phyloP scores from a whole-genome alignment of 139 green algal species.

The Gonium pectorale region DNA sequence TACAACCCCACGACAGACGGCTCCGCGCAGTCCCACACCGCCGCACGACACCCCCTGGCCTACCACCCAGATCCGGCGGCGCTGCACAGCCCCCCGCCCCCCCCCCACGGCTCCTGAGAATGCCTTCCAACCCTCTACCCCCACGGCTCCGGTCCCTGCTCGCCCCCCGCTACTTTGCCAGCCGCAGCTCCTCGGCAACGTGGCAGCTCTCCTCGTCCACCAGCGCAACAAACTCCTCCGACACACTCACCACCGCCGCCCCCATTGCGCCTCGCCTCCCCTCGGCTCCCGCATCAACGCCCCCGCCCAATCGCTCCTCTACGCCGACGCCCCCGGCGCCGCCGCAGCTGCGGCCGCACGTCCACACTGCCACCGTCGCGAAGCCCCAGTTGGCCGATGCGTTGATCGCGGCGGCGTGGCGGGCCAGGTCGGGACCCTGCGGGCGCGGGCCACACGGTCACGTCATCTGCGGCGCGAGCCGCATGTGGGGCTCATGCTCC shows the following conservation, averaged over 20 bases:
- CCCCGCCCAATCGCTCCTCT: not conserved
- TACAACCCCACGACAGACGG: no score
- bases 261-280: not conserved
- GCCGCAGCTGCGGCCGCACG: conserved; percentile 52
- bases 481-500: no score
- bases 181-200: conserved; percentile 15
- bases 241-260: conserved; percentile 10
- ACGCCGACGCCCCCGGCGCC: not conserved
- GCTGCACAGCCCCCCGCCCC: no score
- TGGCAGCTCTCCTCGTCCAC: conserved; percentile 66
- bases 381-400: conserved; percentile 72
- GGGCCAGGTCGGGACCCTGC: conserved; percentile 1
- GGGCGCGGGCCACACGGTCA: no score
- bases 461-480: no score
- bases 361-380: conserved; percentile 69
- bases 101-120: no score
- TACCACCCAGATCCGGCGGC: no score
- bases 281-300: not conserved
- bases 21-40: no score
- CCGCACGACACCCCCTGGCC: no score
- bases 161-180: not conserved
- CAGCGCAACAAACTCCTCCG: conserved; percentile 61
- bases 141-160: no score
- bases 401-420: conserved; percentile 11
- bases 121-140: no score